Conservation (phyloP, 2,329 filamentous ascomycete genomes). For the Phyllosticta citrichinensis region DNA sequence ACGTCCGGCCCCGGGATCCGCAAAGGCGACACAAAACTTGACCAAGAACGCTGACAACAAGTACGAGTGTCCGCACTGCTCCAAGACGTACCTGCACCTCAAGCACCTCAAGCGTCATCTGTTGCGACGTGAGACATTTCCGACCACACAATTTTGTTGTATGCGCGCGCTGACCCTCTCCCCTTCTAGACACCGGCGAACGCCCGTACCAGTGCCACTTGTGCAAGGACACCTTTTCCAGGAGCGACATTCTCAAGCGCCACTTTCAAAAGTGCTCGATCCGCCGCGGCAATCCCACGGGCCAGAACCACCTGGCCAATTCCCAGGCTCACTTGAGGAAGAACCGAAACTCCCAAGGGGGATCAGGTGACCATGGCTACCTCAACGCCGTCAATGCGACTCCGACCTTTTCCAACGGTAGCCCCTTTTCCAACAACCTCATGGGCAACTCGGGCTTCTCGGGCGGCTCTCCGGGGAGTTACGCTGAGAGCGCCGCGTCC, state of each 20-base stretch:
- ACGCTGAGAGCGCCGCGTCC: conserved; percentile 28
- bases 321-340: conserved; percentile 84
- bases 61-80: conserved; percentile 96
- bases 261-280: conserved; percentile 99
- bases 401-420: conserved; percentile 2
- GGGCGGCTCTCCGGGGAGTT: conserved; percentile 18
- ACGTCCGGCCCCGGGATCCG: conserved; percentile 64
- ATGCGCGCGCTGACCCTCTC: conserved; percentile 17
- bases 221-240: conserved; percentile 94
- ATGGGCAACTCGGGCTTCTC: conserved; percentile 26
- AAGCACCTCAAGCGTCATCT: conserved; percentile 97
- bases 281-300: conserved; percentile 87
- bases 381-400: conserved; percentile 10
- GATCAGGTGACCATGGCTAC: conserved; percentile 24
- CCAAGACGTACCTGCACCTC: conserved; percentile 93
- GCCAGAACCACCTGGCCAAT: conserved; percentile 88
- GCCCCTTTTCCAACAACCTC: conserved; percentile 7
- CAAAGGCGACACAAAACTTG: conserved; percentile 77
- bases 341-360: conserved; percentile 24
- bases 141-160: neutral
- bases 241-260: conserved; percentile 95
- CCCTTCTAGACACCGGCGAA: conserved; percentile 74
- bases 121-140: conserved; percentile 66
- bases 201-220: conserved; percentile 97
- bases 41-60: conserved; percentile 96